Percentiles rank a stretch among this genome's conserved stretches.
Evolutionary conservation across 306 rosid species (phyloP).

Genomic region (Citrullus colocynthis): DNA sequence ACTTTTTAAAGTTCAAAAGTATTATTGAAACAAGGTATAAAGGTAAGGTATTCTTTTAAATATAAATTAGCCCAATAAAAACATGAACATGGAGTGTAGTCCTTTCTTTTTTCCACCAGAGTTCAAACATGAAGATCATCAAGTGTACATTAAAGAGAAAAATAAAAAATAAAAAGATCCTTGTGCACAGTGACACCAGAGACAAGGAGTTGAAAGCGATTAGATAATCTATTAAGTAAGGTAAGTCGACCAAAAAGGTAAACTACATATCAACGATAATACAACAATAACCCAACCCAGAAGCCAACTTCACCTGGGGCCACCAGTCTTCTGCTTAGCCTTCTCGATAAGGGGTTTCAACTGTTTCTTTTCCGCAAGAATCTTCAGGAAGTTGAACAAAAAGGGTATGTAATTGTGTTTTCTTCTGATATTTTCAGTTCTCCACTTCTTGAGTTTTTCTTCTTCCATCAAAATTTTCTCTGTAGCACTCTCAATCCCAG

Average conservation of each 20-base stretch:
- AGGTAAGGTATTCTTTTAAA: no score
- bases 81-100: background rate
- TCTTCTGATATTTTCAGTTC: conserved; percentile 80
- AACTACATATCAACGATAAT: background rate
- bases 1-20: no score
- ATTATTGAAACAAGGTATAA: no score
- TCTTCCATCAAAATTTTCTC: conserved; percentile 51
- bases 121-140: background rate
- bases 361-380: conserved; percentile 97
- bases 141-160: background rate
- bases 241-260: background rate
- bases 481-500: conserved; percentile 12
- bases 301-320: conserved; percentile 32
- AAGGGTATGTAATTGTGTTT: conserved; percentile 98
- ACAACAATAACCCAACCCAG: background rate
- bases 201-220: background rate
- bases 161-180: background rate
- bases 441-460: conserved; percentile 90
- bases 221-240: background rate
- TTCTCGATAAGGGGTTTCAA: conserved; percentile 95
- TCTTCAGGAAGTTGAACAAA: conserved; percentile 84
- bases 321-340: conserved; percentile 78
- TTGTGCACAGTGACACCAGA: background rate
- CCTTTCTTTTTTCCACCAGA: background rate
- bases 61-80: no score